Conservation (phyloP, 345 rosid species). For the Raphanus raphanistrum region DNA sequence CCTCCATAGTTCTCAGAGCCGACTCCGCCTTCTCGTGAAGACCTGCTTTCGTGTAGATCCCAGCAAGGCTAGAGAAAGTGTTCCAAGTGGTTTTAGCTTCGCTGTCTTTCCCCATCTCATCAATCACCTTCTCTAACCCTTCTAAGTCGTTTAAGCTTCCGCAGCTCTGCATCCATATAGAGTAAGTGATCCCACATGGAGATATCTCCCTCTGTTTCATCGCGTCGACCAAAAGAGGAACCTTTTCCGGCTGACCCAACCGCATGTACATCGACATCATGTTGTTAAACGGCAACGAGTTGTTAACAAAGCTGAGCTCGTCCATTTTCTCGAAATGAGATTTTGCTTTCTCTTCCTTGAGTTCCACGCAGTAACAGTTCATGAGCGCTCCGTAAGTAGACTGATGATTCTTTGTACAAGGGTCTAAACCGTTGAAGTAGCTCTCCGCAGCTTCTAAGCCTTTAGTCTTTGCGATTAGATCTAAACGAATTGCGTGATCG, state of each 20-base stretch:
- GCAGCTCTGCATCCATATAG: constrained; percentile 67
- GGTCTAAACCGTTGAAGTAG: constrained; percentile 50
- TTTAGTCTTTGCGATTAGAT: constrained; percentile 60
- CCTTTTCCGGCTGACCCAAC: constrained; percentile 62
- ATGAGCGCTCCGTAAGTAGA: constrained; percentile 61
- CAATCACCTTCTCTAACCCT: constrained; percentile 33
- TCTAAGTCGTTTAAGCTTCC: constrained; percentile 50
- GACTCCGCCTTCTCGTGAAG: constrained; percentile 62
- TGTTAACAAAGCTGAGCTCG: constrained; percentile 39
- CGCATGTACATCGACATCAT: constrained; percentile 60
- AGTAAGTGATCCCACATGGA: constrained; percentile 40
- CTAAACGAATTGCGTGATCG: constrained; percentile 58
- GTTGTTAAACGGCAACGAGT: constrained; percentile 54
- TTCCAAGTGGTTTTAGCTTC: constrained; percentile 49
- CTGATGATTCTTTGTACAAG: constrained; percentile 38
- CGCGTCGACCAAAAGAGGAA: constrained; percentile 46
- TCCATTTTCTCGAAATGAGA: constrained; percentile 61
- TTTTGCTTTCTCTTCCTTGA: constrained; percentile 54
- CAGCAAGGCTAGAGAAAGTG: constrained; percentile 54
- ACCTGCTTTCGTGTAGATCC: constrained; percentile 63
- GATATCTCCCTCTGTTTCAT: constrained; percentile 52
- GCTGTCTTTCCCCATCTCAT: constrained; percentile 44
- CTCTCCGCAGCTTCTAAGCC: constrained; percentile 64
- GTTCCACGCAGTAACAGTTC: constrained; percentile 61
- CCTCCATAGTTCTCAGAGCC: constrained; percentile 62